A percentile compares a stretch with the other conserved stretches of the same genome.
Conservation (phyloP, 306 rosid genomes). For the Elaeagnus macrophylla region DNA sequence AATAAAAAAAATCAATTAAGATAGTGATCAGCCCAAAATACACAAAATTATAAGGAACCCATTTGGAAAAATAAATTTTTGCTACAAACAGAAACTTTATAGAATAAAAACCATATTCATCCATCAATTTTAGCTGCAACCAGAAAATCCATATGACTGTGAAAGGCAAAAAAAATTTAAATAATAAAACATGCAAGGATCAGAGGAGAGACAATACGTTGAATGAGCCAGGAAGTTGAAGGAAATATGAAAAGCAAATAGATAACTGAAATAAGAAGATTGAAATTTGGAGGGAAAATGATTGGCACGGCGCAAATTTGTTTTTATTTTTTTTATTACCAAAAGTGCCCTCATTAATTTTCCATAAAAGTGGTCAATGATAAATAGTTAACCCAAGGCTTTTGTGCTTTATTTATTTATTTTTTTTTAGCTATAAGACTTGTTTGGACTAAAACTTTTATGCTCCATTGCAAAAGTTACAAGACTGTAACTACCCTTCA, state of each 20-base stretch:
- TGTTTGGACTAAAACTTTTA: too few species aligned
- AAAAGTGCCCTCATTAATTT: too few species aligned
- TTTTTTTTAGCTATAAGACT: too few species aligned
- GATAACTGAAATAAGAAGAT: too few species aligned
- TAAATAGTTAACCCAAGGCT: too few species aligned
- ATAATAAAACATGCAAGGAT: neutral
- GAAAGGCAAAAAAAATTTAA: constrained; percentile 15
- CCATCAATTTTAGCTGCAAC: neutral
- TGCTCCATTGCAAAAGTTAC: too few species aligned
- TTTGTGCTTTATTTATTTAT: too few species aligned
- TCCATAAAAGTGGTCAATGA: too few species aligned
- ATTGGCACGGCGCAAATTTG: too few species aligned
- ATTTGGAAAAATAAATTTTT: constrained; percentile 10
- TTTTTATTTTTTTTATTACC: too few species aligned
- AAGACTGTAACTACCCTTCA: too few species aligned
- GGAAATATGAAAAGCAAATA: constrained; percentile 12
- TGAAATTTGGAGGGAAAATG: too few species aligned
- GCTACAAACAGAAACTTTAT: neutral
- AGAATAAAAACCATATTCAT: neutral
- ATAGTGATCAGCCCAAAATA: constrained; percentile 5
- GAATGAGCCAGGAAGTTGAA: constrained; percentile 16
- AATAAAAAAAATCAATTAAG: neutral
- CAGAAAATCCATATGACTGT: constrained; percentile 19
- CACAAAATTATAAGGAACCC: neutral
- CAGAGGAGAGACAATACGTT: constrained; percentile 34